Evolutionary conservation across 805 yeast genomes (phyloP), one percentile per base, ranked within the genome.

Genomic region (Metschnikowia proteae): DNA sequence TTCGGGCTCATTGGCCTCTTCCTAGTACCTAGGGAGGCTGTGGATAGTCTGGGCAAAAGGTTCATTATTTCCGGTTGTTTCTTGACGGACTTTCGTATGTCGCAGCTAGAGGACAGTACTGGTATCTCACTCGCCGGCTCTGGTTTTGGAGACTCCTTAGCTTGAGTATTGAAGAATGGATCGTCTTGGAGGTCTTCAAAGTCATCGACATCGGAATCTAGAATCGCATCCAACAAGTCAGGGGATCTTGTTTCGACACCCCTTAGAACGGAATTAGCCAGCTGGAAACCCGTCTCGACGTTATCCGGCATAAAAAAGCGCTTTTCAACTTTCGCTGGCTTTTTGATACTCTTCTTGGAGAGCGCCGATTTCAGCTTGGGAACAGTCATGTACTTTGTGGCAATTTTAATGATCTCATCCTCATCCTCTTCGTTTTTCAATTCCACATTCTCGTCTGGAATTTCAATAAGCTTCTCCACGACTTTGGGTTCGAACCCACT

Each of bases 251-350:
- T 32, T 6, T 43, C 48, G 5, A 25, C 48, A 2, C 37, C 25
- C 6, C 46, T 44, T 0, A 83, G 75, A 59, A 84, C 56, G 4
- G 63, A 62, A 2, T 79, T 72, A 1, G 82, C 88, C 23, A 68
- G 66, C 33, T 70, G 69, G 55, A 86, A 85, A 0, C 89, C 91
- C 0, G 83, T 77, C 36, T 75, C 78, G 4, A 81, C 91, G 57
- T 81, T 74, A 54, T 83, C 86, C 0, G 94, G 94, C 88, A 86
- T 82, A 62, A 81, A 82, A 53, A 86, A 86, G 39, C 65, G 68
- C 61, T 84, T 79, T 23, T 57, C 46, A 17, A 51, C 34, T 52
- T 68, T 63, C 11, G 49, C 48, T 3, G 50, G 43, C 40, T 64
- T 60, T 48, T 51, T 54, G 31, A 46, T 45, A 47, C 50, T 56